Evolutionary conservation across 2,329 filamentous ascomycete genomes (phyloP), one percentile per base, ranked within the genome.

Genomic region (Microsporum ferrugineum): DNA sequence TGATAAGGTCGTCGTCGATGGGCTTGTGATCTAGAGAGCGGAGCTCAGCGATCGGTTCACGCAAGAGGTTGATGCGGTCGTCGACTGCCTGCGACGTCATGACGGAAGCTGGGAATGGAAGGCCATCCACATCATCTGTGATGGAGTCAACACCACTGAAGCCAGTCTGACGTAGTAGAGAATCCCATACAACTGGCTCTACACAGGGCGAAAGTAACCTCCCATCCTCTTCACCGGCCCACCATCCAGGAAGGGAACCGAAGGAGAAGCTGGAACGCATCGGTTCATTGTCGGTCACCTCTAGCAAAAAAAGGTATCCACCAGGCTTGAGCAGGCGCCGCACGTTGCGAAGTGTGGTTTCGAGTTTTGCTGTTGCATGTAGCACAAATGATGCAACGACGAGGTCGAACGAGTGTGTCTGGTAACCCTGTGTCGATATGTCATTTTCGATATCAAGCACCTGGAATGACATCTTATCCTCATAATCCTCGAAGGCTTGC

Each of bases 251-350:
- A 4, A 76, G 62, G 0, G 63, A 63, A 23, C 71, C 71, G n/a
- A 76, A 65, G 31, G 73, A 61, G 47, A 69, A 62, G 2, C 65
- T 65, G 10, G 67, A 58, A 5, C 67, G 66, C 53, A 70, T 67
- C 1, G 63, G 29, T 3, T 63, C 63, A 3, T 64, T 61, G 12
- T 67, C 58, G 0, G 68, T 74, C 1, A 75, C 60, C 61, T 82
- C 79, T 0, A 77, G 45, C 0, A 79, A 45, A 2, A 81, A 36
- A 0, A 83, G 67, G 60, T 76, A 76, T 0, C 79, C 80, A 2
- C 78, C 79, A 1, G 79, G 76, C 56, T 72, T 75, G 0, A 80
- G 66, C 0, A 80, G 64, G 0, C 63, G 63, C 0, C 76, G 71
- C 0, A 72, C 65, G 59, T 78, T 73, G 2, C 36, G 71, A 63